A percentile compares a stretch with the other conserved stretches of the same genome.
phyloP scores from a whole-genome alignment of 1,284 basidiomycete genomes.

The Cryptococcus jaspeensis region DNA sequence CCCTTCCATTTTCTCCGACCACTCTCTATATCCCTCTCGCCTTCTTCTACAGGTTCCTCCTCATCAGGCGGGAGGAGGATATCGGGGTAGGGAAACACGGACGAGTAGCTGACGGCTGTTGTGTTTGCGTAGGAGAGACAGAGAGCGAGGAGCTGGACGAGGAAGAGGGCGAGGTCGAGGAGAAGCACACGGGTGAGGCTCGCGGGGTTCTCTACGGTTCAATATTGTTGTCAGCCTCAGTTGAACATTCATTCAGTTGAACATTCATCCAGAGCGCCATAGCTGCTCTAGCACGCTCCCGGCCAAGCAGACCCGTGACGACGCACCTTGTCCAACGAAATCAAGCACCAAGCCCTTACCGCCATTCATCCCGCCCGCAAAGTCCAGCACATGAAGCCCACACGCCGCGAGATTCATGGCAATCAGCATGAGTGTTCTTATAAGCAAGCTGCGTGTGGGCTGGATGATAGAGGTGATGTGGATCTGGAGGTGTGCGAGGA shows the following conservation, averaged over 20 bases:
- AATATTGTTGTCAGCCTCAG: background rate
- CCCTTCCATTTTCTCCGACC: slow-evolving; percentile 7
- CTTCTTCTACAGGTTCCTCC: slow-evolving; percentile 10
- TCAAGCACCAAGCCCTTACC: slow-evolving; percentile 43
- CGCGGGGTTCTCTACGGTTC: slow-evolving; percentile 30
- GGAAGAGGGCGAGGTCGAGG: slow-evolving; percentile 40
- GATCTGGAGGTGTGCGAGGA: slow-evolving; percentile 39
- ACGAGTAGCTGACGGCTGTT: slow-evolving; percentile 18
- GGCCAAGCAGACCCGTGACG: background rate
- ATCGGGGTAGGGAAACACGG: slow-evolving; percentile 39
- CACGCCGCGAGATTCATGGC: slow-evolving; percentile 31
- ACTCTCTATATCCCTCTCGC: background rate
- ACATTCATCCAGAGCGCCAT: no score
- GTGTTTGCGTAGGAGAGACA: slow-evolving; percentile 34
- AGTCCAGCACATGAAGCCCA: slow-evolving; percentile 41
- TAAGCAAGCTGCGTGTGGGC: slow-evolving; percentile 36
- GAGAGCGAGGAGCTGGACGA: slow-evolving; percentile 38
- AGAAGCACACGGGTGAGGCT: slow-evolving; percentile 36
- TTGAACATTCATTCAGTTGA: no score
- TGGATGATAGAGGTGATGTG: slow-evolving; percentile 36
- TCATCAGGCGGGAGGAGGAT: slow-evolving; percentile 34
- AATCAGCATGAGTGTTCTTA: slow-evolving; percentile 29
- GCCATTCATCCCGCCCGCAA: slow-evolving; percentile 29
- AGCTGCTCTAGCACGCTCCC: background rate
- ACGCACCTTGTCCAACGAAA: slow-evolving; percentile 47